Base-by-base conservation (phyloP, 139 green algal genomes). In the Astrephomene gubernaculifera region DNA sequence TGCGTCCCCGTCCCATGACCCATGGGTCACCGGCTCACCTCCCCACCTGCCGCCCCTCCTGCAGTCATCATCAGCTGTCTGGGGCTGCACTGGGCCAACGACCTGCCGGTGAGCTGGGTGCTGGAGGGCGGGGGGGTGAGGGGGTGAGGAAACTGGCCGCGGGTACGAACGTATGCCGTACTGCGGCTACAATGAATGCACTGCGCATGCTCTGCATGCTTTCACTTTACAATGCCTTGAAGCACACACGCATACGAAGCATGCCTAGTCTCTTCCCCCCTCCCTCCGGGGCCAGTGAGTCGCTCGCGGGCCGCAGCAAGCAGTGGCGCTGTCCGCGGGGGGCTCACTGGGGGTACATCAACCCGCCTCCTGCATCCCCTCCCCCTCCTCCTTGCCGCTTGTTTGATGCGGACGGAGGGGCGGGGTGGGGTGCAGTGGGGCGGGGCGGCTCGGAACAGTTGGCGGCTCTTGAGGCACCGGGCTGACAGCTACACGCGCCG, bases 51-150 rank as follows among this genome's bases (percentile, higher is more conserved):
- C 45, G 33, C 44, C 21, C 49, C 2, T n/a, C 9, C 38, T 54
- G 64, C 80, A 93, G 92, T 94, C 24, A 88, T 96, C 33, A 81
- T 97, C 71, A 94, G 89, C 85, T 91, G 82, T 64, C 38, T 97
- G 38, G 94, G 93, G 0, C 86, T 97, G 22, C 94, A 97, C 81
- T 97, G 94, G 94, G 91, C 90, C 60, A 97, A 97, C 75, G 93
- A 97, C 53, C 86, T 97, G 39, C 94, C 94, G 81, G 89, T 94
- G 67, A 74, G 91, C 49, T 57, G 49, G 49, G 12, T 25, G 49
- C 17, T 57, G 12, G 49, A 17, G 49, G 49, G 17, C 12, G 49
- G 49, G 49, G 49, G 49, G 49, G 49, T 25, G 49, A 12, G 49
- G 49, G 49, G 49, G 49, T n/a, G n/a, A n/a, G n/a, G 49, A 57